Conservation (phyloP, 164 flowering plant genomes). For the Euptelea pleiosperma region DNA sequence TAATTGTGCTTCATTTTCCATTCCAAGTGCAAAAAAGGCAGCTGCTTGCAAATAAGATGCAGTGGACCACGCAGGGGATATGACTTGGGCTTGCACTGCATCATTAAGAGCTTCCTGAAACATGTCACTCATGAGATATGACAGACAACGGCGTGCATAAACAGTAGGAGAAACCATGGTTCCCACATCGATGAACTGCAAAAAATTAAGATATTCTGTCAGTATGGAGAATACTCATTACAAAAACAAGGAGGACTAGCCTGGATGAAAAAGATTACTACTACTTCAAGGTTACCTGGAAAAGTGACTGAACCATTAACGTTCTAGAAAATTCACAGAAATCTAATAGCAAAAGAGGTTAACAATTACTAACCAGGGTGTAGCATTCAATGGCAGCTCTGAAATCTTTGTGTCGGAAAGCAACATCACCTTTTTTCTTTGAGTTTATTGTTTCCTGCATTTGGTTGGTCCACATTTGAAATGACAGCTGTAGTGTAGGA, state of each 20-base stretch:
- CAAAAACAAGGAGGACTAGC: no score
- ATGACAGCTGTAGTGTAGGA: constrained; percentile 51
- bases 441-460: constrained; percentile 72
- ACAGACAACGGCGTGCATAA: constrained; percentile 82
- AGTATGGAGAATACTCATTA: no score
- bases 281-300: no score
- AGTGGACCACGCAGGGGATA: constrained; percentile 77
- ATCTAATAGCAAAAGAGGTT: not conserved
- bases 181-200: constrained; percentile 90
- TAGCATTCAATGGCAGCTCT: constrained; percentile 58
- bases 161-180: constrained; percentile 92
- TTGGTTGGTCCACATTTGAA: constrained; percentile 82
- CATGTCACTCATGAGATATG: constrained; percentile 72
- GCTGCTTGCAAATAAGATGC: constrained; percentile 84
- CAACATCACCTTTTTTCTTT: constrained; percentile 70
- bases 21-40: constrained; percentile 62
- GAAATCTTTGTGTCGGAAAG: constrained; percentile 64
- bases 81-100: constrained; percentile 82
- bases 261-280: no score
- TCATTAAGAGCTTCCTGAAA: constrained; percentile 79
- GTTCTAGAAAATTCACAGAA: not conserved
- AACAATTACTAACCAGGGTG: constrained; percentile 39
- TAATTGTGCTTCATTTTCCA: constrained; percentile 70
- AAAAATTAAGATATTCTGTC: constrained; percentile 2
- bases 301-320: no score